These are phyloP conservation scores for Sistotremastrum suecicum DNA, from an alignment of 768 basidiomycete genomes.

Conservation along the genomic window DNA sequence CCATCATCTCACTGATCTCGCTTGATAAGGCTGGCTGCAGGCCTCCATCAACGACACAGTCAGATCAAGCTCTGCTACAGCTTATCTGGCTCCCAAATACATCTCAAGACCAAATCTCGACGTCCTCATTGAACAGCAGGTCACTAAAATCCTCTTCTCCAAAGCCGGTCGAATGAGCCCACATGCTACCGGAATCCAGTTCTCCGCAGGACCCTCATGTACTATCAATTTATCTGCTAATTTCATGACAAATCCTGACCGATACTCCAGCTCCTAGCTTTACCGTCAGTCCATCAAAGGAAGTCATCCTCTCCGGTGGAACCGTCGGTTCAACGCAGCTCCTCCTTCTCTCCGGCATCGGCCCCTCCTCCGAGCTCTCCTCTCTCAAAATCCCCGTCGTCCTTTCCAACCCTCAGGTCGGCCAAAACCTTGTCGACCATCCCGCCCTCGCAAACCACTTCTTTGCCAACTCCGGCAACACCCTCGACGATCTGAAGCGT, in stretches of 20 bases:
- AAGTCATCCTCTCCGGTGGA: conserved; percentile 12
- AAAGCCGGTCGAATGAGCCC: conserved; percentile 2
- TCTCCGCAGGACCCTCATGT: conserved; percentile 1
- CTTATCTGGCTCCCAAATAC: conserved; percentile 6
- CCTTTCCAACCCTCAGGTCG: conserved; percentile 24
- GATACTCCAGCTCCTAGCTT: neutral
- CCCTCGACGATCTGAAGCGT: conserved; percentile 4
- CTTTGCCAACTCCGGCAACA: conserved; percentile 6
- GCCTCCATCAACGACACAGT: conserved; percentile 4
- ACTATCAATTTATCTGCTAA: neutral
- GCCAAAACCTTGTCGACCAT: conserved; percentile 25
- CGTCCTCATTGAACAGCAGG: conserved; percentile 8
- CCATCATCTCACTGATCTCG: conserved; percentile 8
- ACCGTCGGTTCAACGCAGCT: conserved; percentile 15
- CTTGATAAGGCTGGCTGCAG: conserved; percentile 16
- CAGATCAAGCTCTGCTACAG: conserved; percentile 7
- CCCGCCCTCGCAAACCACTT: conserved; percentile 3
- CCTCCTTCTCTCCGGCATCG: conserved; percentile 18
- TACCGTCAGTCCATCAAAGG: conserved; percentile 6
- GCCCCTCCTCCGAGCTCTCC: conserved; percentile 9
- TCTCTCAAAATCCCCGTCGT: conserved; percentile 10
- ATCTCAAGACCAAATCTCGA: conserved; percentile 9
- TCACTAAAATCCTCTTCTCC: neutral
- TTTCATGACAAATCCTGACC: neutral
- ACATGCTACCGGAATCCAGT: conserved; percentile 13